phyloP scores from a whole-genome alignment of 345 rosid genomes.

The Dipteronia dyeriana region DNA sequence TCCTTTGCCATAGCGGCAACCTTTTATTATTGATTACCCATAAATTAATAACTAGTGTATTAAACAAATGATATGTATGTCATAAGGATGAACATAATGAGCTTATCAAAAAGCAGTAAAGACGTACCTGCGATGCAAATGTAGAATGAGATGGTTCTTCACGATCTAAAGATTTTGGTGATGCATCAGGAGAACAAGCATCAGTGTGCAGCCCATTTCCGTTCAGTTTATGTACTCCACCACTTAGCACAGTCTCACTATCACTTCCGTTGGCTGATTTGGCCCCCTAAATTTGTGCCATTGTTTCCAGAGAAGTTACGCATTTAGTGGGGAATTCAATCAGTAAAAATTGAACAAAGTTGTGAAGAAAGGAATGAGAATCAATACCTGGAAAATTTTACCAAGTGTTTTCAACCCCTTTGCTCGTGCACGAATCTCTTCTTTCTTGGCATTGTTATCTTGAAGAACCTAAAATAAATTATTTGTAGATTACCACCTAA shows the following conservation, averaged over 20 bases:
- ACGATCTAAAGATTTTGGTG: slow-evolving; percentile 41
- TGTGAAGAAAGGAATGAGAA: neutral
- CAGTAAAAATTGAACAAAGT: neutral
- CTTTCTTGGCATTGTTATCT: slow-evolving; percentile 78
- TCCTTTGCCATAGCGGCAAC: neutral
- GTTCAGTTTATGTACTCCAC: slow-evolving; percentile 44
- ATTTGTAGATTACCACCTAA: slow-evolving; percentile 25
- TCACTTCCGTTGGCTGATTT: slow-evolving; percentile 66
- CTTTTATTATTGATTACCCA: neutral
- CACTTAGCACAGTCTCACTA: slow-evolving; percentile 42
- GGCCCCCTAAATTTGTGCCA: slow-evolving; percentile 47
- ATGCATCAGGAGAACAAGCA: slow-evolving; percentile 40
- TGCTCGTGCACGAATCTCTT: slow-evolving; percentile 89
- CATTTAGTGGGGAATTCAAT: neutral
- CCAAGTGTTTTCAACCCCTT: slow-evolving; percentile 94
- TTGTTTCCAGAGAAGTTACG: slow-evolving; percentile 10
- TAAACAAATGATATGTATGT: neutral
- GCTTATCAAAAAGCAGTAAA: neutral
- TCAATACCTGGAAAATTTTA: slow-evolving; percentile 84
- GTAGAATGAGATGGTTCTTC: slow-evolving; percentile 52
- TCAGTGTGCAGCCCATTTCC: slow-evolving; percentile 49
- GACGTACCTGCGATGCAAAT: slow-evolving; percentile 57
- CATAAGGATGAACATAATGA: neutral
- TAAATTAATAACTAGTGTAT: neutral
- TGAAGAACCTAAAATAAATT: slow-evolving; percentile 83